Percentiles rank a stretch among this genome's conserved stretches.
Conservation (phyloP, 768 basidiomycete genomes). For the Serendipita sp. region DNA sequence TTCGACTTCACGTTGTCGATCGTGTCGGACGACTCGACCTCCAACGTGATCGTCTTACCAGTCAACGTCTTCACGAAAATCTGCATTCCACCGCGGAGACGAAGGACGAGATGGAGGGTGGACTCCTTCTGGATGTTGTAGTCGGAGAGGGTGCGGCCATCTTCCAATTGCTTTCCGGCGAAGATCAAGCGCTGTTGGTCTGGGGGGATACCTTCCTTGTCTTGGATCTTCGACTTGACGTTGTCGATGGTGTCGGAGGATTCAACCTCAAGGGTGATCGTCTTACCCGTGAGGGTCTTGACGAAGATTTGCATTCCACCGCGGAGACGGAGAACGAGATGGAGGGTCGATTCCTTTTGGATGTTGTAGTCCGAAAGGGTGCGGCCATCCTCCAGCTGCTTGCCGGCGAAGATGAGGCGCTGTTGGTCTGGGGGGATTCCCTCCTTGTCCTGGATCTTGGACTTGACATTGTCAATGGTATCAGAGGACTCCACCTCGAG, state of each 20-base stretch:
- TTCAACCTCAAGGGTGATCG: constrained; percentile 85
- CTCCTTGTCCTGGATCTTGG: constrained; percentile 34
- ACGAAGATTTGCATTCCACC: constrained; percentile 85
- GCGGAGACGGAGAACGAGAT: constrained; percentile 69
- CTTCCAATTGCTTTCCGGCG: constrained; percentile 34
- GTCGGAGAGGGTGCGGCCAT: constrained; percentile 33
- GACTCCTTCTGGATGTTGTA: constrained; percentile 28
- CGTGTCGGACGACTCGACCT: constrained; percentile 61
- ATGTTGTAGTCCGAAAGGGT: constrained; percentile 86
- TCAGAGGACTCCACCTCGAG: constrained; percentile 38
- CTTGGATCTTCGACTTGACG: constrained; percentile 40
- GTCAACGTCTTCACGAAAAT: constrained; percentile 18
- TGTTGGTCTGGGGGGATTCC: constrained; percentile 65
- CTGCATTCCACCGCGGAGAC: constrained; percentile 15
- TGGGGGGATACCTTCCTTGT: constrained; percentile 33
- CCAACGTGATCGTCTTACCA: constrained; percentile 22
- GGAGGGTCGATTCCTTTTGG: constrained; percentile 76
- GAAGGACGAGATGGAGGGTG: constrained; percentile 15
- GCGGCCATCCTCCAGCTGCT: constrained; percentile 83
- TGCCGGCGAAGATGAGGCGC: constrained; percentile 82
- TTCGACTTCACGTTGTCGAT: constrained; percentile 71
- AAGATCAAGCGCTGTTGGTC: constrained; percentile 34
- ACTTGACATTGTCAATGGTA: constrained; percentile 33
- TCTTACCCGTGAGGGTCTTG: constrained; percentile 79
- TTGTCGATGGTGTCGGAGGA: constrained; percentile 89